phyloP scores from a whole-genome alignment of 805 yeast species.

The Saturnispora sanitii region DNA sequence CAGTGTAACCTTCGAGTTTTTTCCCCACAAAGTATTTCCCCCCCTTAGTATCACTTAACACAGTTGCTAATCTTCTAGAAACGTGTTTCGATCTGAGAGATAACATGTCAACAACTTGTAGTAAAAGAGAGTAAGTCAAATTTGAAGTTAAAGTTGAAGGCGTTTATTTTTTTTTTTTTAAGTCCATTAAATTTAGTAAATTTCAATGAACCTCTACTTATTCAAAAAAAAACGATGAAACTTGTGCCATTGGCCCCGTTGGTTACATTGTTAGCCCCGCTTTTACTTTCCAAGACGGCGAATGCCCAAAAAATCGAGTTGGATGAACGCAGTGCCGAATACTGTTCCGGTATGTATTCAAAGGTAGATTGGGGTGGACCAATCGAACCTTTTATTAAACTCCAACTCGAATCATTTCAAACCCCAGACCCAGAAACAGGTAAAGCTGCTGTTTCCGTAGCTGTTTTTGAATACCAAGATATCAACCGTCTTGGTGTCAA shows the following conservation, averaged over 20 bases:
- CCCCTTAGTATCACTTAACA: slow-evolving; percentile 2
- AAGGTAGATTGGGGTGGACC: slow-evolving; percentile 82
- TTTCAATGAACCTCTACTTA: no score
- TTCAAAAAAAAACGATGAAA: not conserved
- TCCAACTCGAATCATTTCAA: slow-evolving; percentile 29
- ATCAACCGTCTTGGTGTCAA: slow-evolving; percentile 53
- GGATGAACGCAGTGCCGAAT: slow-evolving; percentile 45
- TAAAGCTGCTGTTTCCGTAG: slow-evolving; percentile 46
- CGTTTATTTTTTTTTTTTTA: not conserved
- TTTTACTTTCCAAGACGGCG: slow-evolving; percentile 3
- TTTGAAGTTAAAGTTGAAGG: not conserved
- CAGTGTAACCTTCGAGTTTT: slow-evolving; percentile 54
- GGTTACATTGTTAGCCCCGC: not conserved
- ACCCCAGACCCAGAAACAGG: slow-evolving; percentile 29
- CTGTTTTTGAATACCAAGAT: slow-evolving; percentile 80
- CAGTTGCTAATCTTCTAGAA: slow-evolving; percentile 8
- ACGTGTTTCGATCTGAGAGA: not conserved
- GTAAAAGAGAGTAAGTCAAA: not conserved
- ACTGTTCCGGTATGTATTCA: slow-evolving; percentile 86
- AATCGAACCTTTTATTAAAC: slow-evolving; percentile 49
- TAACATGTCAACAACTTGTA: not conserved
- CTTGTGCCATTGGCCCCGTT: not conserved
- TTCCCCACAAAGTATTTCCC: slow-evolving; percentile 56
- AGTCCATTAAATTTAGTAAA: no score
- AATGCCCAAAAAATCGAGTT: slow-evolving; percentile 40